Conservation (phyloP, 768 basidiomycete genomes). For the Collybiopsis luxurians region DNA sequence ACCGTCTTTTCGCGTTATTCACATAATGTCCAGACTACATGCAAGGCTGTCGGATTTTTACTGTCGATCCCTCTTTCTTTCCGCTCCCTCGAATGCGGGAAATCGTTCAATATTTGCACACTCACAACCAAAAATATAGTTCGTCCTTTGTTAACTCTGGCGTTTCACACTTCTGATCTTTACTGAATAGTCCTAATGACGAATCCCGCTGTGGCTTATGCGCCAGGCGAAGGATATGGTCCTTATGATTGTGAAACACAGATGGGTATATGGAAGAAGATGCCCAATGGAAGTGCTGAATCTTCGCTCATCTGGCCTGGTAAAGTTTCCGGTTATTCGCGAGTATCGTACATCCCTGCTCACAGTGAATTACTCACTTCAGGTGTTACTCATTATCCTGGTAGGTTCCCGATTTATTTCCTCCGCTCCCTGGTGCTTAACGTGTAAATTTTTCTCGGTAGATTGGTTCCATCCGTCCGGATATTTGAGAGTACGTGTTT, state of each 20-base stretch:
- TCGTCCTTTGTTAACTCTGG: slow-evolving; percentile 12
- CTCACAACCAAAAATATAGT: slow-evolving; percentile 59
- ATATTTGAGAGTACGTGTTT: slow-evolving; percentile 42
- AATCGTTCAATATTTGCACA: slow-evolving; percentile 59
- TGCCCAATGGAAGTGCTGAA: slow-evolving; percentile 54
- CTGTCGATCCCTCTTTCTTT: slow-evolving; percentile 66
- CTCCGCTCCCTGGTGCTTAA: too few relatives aligned
- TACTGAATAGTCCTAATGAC: too few relatives aligned
- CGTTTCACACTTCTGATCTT: too few relatives aligned
- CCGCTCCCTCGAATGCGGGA: slow-evolving; percentile 61
- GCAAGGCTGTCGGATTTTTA: slow-evolving; percentile 65
- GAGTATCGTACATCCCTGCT: slow-evolving; percentile 18
- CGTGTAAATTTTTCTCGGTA: slow-evolving; percentile 11
- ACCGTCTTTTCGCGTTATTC: neutral
- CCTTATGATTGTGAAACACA: slow-evolving; percentile 29
- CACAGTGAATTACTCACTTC: neutral
- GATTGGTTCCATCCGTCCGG: slow-evolving; percentile 66
- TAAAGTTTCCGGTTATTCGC: slow-evolving; percentile 28
- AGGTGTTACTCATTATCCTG: slow-evolving; percentile 59
- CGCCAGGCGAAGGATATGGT: slow-evolving; percentile 37
- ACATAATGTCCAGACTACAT: slow-evolving; percentile 52
- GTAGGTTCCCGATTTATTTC: slow-evolving; percentile 19
- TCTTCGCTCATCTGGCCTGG: slow-evolving; percentile 67
- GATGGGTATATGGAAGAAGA: slow-evolving; percentile 60
- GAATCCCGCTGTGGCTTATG: too few relatives aligned